Evolutionary conservation across 2,329 filamentous ascomycete species (phyloP).

Genomic region (Cadophora malorum): DNA sequence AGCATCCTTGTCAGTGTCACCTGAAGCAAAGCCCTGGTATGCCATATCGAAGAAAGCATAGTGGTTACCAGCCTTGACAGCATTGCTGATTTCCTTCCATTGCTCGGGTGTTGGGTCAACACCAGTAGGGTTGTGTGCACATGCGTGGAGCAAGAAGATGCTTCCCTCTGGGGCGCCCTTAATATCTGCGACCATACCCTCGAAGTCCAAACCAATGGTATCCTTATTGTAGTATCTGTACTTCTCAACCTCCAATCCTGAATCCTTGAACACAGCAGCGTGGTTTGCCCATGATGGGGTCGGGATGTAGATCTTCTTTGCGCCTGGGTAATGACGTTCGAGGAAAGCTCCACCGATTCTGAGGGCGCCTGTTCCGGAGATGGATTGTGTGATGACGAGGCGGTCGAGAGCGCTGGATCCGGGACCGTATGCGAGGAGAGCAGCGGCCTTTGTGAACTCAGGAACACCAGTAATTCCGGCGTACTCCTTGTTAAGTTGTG

Average conservation of each 20-base stretch:
- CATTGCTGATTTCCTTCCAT: conserved; percentile 89
- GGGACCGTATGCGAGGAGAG: conserved; percentile 86
- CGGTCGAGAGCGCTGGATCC: conserved; percentile 79
- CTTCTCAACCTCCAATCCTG: conserved; percentile 87
- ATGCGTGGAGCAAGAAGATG: conserved; percentile 93
- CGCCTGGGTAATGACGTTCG: conserved; percentile 85
- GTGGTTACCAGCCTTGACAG: conserved; percentile 85
- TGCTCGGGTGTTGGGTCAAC: conserved; percentile 91
- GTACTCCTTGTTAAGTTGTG: conserved; percentile 93
- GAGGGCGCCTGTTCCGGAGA: conserved; percentile 96
- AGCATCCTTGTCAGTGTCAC: conserved; percentile 89
- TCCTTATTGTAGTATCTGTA: conserved; percentile 99
- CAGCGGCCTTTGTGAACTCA: conserved; percentile 91
- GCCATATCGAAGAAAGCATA: conserved; percentile 99
- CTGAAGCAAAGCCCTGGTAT: conserved; percentile 97
- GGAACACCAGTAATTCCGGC: conserved; percentile 96
- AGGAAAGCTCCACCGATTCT: conserved; percentile 95
- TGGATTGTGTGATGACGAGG: conserved; percentile 93
- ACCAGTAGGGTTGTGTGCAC: conserved; percentile 97
- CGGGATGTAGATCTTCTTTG: conserved; percentile 96
- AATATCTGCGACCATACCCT: conserved; percentile 89
- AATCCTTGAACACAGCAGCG: conserved; percentile 93
- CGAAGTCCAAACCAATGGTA: conserved; percentile 97
- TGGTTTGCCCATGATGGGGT: conserved; percentile 98
- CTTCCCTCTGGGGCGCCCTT: conserved; percentile 86